Evolutionary conservation across 1,139 yeast genomes (phyloP), one percentile per base, ranked within the genome.

Genomic region (Blastobotrys arbuscula): DNA sequence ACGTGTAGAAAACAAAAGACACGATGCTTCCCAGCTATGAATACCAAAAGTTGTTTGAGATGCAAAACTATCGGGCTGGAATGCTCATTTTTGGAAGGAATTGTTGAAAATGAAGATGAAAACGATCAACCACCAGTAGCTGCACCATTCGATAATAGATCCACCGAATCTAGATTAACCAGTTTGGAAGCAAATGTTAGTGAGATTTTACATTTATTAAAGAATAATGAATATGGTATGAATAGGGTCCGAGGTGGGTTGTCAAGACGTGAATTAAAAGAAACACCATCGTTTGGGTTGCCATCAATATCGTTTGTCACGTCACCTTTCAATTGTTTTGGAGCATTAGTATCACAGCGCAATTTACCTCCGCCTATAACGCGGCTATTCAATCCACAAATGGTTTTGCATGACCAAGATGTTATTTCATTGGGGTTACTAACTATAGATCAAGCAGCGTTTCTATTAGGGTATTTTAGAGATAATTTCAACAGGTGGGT

Each of bases 401-500:
- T 59, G 61, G 65, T 59, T 15, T 50, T 54, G 13, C 58, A 59
- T 52, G 68, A 56, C 45, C 69, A 66, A 41, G 82, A 80, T 56
- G 62, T 79, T 2, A 71, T 82, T 2, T 58, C 73, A 1, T 57
- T 74, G 35, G 78, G 79, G 1, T 68, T 84, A 7, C 57, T 85
- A n/a, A 62, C 79, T 0, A 63, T 72, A 43, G 64, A 65, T 2
- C 81, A 82, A 56, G 78, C 78, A 0, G 59, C 73, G 8, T 73
- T 71, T 31, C 64, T 84, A 37, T 65, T 85, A 55, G 72, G 73
- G 47, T 77, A 76, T 48, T 85, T 85, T 60, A 69, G 85, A 44
- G 76, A 80, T 50, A 75, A 84, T 58, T 84, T 82, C 59, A 88
- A 89, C 9, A 70, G 86, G 37, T 85, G 95, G 95, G 82, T 84